These are phyloP conservation scores for Pseudodiploospora longispora DNA, from an alignment of 2,329 filamentous ascomycete genomes.

Conservation along the genomic window DNA sequence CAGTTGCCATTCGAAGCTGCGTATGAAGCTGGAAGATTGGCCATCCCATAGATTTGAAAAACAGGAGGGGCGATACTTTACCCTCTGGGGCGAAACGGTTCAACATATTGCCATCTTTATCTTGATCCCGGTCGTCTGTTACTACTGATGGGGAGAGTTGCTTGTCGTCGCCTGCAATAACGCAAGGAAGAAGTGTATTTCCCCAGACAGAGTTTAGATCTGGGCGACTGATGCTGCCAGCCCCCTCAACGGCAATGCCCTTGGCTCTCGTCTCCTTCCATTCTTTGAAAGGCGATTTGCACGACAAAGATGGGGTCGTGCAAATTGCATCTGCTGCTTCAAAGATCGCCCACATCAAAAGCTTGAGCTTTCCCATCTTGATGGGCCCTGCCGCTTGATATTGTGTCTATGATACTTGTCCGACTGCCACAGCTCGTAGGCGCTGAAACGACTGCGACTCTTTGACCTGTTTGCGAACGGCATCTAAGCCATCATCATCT, in stretches of 20 bases:
- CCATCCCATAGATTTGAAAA: conserved; percentile 8
- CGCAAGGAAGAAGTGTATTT: conserved; percentile 14
- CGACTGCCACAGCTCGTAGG: too few species aligned
- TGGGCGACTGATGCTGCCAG: conserved; percentile 13
- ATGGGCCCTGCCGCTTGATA: too few species aligned
- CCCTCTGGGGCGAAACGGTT: conserved; percentile 8
- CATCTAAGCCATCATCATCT: too few species aligned
- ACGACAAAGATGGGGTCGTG: conserved; percentile 3
- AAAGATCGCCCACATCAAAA: not conserved
- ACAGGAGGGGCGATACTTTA: conserved; percentile 9
- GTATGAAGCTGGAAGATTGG: conserved; percentile 11
- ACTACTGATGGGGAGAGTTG: conserved; percentile 10
- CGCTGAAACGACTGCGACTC: too few species aligned
- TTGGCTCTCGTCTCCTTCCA: conserved; percentile 8
- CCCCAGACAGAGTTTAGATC: conserved; percentile 17
- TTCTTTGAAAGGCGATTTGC: not conserved
- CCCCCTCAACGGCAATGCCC: conserved; percentile 15
- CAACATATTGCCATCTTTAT: conserved; percentile 1
- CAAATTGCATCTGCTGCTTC: conserved; percentile 8
- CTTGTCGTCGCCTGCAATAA: conserved; percentile 14
- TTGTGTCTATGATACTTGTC: too few species aligned
- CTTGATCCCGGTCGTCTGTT: not conserved
- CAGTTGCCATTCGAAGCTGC: conserved; percentile 15
- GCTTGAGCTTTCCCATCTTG: too few species aligned
- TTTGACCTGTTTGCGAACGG: too few species aligned